These are phyloP conservation scores for Penicillium aurantiogriseum DNA, from an alignment of 2,329 filamentous ascomycete species.

Conservation along the genomic window DNA sequence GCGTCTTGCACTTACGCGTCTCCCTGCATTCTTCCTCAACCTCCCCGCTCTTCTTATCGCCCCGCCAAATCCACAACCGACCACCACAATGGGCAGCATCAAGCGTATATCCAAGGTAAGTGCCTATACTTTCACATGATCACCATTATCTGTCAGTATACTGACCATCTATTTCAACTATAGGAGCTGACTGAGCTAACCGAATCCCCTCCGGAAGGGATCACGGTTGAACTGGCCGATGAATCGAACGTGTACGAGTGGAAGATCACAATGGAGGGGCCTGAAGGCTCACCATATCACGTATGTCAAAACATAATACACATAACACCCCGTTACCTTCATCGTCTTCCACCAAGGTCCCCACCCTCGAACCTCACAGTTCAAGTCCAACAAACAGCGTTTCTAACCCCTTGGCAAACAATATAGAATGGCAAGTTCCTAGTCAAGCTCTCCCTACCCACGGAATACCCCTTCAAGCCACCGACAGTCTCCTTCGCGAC, in stretches of 20 bases:
- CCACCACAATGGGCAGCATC: slow-evolving; percentile 41
- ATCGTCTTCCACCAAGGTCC: not conserved
- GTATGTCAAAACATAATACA: slow-evolving; percentile 45
- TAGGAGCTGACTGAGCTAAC: slow-evolving; percentile 63
- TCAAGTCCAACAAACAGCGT: not conserved
- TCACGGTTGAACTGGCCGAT: slow-evolving; percentile 56
- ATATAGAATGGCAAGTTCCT: slow-evolving; percentile 68
- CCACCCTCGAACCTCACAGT: not conserved
- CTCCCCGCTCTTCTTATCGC: slow-evolving; percentile 17
- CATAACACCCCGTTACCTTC: not conserved
- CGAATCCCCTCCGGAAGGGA: slow-evolving; percentile 55
- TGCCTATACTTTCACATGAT: not conserved
- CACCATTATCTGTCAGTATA: not conserved
- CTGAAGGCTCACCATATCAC: slow-evolving; percentile 62
- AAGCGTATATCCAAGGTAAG: slow-evolving; percentile 50
- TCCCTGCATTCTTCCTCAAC: not conserved
- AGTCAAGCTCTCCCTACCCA: slow-evolving; percentile 69
- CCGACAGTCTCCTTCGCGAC: slow-evolving; percentile 77
- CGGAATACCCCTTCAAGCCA: slow-evolving; percentile 87
- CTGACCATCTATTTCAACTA: not conserved
- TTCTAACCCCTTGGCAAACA: slow-evolving; percentile 9
- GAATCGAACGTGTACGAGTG: slow-evolving; percentile 67
- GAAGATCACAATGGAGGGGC: slow-evolving; percentile 66
- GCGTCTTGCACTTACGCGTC: not conserved
- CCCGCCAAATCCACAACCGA: slow-evolving; percentile 11